A percentile compares a stretch with the other conserved stretches of the same genome.
These are phyloP conservation scores for Moringa oleifera DNA, from an alignment of 345 rosid genomes.

Conservation along the genomic window DNA sequence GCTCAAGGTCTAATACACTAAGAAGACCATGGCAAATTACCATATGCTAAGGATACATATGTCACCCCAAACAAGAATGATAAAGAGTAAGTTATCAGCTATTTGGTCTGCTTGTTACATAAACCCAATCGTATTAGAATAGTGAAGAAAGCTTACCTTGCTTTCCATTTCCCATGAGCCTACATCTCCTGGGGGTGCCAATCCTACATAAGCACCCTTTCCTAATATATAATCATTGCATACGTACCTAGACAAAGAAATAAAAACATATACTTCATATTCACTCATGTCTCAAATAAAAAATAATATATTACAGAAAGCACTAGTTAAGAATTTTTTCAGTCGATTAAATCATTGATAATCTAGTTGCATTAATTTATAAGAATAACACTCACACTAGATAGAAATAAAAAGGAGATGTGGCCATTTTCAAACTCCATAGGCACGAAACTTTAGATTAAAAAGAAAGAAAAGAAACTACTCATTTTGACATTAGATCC, in stretches of 20 bases:
- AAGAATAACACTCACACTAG: too few species aligned
- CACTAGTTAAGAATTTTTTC: not conserved
- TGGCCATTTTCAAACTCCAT: too few species aligned
- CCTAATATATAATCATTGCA: slow-evolving; percentile 37
- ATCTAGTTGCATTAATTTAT: too few species aligned
- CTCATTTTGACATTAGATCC: too few species aligned
- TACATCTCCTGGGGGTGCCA: slow-evolving; percentile 67
- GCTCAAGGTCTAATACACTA: too few species aligned
- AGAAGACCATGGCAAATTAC: too few species aligned
- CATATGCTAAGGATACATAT: not conserved
- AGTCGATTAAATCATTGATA: too few species aligned
- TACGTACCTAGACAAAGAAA: slow-evolving; percentile 37
- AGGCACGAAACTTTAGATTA: too few species aligned
- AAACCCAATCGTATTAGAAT: not conserved
- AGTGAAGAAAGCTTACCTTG: slow-evolving; percentile 46
- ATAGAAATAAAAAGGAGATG: too few species aligned
- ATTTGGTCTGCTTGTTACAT: not conserved
- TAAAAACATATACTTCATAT: slow-evolving; percentile 7
- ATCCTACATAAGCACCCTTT: slow-evolving; percentile 63
- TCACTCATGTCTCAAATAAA: slow-evolving; percentile 2
- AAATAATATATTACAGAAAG: slow-evolving; percentile 1
- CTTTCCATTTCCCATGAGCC: slow-evolving; percentile 89
- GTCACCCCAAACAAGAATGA: not conserved
- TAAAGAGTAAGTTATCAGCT: too few species aligned
- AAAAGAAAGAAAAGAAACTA: too few species aligned